These are phyloP conservation scores for Monosporascus sp. DNA, from an alignment of 2,329 filamentous ascomycete species.

Conservation along the genomic window DNA sequence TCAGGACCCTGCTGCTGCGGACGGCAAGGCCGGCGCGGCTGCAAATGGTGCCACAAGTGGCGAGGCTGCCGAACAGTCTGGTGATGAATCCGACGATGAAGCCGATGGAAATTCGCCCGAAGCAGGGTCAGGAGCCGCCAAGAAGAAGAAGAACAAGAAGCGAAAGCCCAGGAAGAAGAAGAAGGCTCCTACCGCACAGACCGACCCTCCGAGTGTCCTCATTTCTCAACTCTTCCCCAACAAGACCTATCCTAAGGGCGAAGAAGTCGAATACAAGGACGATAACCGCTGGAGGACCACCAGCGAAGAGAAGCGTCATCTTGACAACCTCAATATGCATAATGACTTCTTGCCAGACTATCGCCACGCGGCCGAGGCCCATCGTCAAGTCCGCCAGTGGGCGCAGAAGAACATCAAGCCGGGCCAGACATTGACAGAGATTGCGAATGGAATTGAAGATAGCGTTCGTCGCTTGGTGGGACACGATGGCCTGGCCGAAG, in stretches of 20 bases:
- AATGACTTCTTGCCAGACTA: conserved; percentile 76
- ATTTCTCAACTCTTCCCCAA: conserved; percentile 70
- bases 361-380: conserved; percentile 80
- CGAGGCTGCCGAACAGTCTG: conserved; percentile 37
- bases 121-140: conserved; percentile 31
- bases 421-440: conserved; percentile 73
- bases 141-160: conserved; percentile 82
- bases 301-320: conserved; percentile 75
- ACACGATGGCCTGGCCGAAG: conserved; percentile 70
- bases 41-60: conserved; percentile 32
- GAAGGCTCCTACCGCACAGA: conserved; percentile 62
- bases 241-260: conserved; percentile 67
- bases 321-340: conserved; percentile 64
- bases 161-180: conserved; percentile 69
- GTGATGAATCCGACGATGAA: conserved; percentile 50
- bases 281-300: conserved; percentile 78
- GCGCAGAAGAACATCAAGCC: conserved; percentile 77
- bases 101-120: conserved; percentile 36
- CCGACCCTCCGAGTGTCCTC: conserved; percentile 69
- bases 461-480: conserved; percentile 72
- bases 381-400: conserved; percentile 81
- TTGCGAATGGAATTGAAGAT: conserved; percentile 83
- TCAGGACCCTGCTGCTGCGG: conserved; percentile 32
- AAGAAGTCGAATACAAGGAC: conserved; percentile 71
- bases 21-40: conserved; percentile 31